phyloP scores from a whole-genome alignment of 2,329 filamentous ascomycete species.

The Exophiala calicioides region DNA sequence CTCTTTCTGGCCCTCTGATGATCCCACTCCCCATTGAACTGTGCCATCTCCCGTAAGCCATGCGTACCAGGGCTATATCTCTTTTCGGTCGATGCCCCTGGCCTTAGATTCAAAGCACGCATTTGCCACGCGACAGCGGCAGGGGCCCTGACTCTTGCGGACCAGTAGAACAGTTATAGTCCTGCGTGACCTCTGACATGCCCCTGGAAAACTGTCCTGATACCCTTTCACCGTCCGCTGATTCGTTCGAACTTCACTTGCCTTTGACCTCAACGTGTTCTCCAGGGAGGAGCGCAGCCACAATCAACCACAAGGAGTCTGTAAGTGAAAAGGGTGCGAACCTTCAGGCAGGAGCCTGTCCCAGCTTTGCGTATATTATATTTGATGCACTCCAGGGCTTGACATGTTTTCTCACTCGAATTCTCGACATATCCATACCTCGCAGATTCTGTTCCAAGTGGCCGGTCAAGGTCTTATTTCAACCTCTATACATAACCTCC shows the following conservation, averaged over 20 bases:
- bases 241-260: slow-evolving; percentile 13
- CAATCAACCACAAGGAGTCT: slow-evolving; percentile 1
- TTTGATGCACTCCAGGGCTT: no score
- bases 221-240: not conserved
- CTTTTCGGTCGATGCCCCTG: slow-evolving; percentile 9
- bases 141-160: slow-evolving; percentile 11
- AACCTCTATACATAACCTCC: not conserved
- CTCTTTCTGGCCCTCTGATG: slow-evolving; percentile 3
- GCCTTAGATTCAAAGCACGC: slow-evolving; percentile 1
- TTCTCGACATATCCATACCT: no score
- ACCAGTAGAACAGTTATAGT: slow-evolving; percentile 6
- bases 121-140: slow-evolving; percentile 21
- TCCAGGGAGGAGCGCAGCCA: slow-evolving; percentile 4
- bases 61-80: slow-evolving; percentile 7
- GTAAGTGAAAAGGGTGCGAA: no score
- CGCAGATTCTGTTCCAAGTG: no score
- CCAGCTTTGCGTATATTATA: slow-evolving; percentile 12
- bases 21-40: not conserved
- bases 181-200: slow-evolving; percentile 2
- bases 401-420: no score
- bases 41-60: slow-evolving; percentile 4
- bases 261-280: slow-evolving; percentile 6
- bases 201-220: slow-evolving; percentile 5
- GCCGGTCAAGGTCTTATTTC: slow-evolving; percentile 1
- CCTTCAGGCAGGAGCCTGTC: no score